These are phyloP conservation scores for Postia placenta DNA, from an alignment of 768 basidiomycete species.

Conservation along the genomic window DNA sequence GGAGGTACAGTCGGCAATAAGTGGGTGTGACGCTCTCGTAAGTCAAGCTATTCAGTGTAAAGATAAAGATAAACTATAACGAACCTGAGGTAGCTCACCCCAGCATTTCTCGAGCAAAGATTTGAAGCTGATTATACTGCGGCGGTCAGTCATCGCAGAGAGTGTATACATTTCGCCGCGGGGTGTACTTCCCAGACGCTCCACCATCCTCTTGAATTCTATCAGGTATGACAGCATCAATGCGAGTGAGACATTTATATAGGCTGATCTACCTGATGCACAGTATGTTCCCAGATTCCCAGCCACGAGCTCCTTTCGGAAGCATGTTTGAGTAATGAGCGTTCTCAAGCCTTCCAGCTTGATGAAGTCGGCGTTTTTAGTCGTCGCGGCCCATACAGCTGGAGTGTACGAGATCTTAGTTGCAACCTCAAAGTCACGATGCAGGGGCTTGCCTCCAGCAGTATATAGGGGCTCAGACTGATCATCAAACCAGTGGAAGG, in stretches of 20 bases:
- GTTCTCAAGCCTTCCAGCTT: constrained; percentile 59
- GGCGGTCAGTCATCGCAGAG: too few relatives aligned
- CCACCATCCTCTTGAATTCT: too few relatives aligned
- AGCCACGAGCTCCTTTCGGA: constrained; percentile 72
- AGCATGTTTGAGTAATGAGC: constrained; percentile 44
- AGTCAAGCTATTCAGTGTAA: constrained; percentile 20
- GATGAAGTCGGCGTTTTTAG: constrained; percentile 54
- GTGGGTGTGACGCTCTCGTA: neutral
- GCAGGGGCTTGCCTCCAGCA: too few relatives aligned
- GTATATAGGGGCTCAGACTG: too few relatives aligned
- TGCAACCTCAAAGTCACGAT: too few relatives aligned
- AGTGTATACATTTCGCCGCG: too few relatives aligned
- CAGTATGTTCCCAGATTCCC: constrained; percentile 53
- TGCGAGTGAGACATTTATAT: too few relatives aligned
- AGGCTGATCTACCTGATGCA: constrained; percentile 39
- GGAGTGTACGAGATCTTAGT: too few relatives aligned
- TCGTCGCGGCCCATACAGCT: constrained; percentile 77
- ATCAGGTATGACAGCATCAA: too few relatives aligned
- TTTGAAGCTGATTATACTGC: constrained; percentile 21
- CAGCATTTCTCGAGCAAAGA: constrained; percentile 48
- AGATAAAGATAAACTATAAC: too few relatives aligned
- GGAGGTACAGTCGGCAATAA: constrained; percentile 24
- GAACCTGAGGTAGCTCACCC: constrained; percentile 55
- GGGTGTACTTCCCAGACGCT: too few relatives aligned
- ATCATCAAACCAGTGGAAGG: too few relatives aligned